phyloP scores from a whole-genome alignment of 1,139 yeast species.

The Nematodospora anomalae region DNA sequence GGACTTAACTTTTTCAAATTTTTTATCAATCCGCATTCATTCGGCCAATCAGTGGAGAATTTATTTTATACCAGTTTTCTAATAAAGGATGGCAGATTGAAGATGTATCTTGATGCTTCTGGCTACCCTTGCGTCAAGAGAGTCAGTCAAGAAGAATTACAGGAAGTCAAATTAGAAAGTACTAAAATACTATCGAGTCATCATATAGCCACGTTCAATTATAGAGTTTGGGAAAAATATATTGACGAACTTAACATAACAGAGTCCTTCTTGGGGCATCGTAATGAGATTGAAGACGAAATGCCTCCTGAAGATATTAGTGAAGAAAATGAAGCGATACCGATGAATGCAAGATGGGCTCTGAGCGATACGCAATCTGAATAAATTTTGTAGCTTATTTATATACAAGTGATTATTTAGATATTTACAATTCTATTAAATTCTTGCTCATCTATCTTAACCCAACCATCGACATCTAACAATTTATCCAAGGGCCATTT shows the following conservation, averaged over 20 bases:
- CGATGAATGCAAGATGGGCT: neutral
- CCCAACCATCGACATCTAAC: constrained; percentile 53
- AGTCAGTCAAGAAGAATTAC: constrained; percentile 18
- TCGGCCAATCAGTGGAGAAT: constrained; percentile 79
- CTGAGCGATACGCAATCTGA: constrained; percentile 1
- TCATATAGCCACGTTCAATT: constrained; percentile 69
- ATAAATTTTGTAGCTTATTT: neutral
- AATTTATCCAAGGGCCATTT: constrained; percentile 73
- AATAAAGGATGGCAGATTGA: constrained; percentile 67
- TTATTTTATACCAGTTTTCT: constrained; percentile 80
- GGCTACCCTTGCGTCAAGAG: constrained; percentile 37
- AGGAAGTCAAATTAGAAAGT: constrained; percentile 11
- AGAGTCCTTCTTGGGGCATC: constrained; percentile 52
- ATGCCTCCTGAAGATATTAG: constrained; percentile 22
- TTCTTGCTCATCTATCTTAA: constrained; percentile 18
- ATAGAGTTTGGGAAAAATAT: constrained; percentile 60
- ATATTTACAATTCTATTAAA: constrained; percentile 14
- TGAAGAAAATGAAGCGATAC: constrained; percentile 2
- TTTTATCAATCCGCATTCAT: constrained; percentile 73
- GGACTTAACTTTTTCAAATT: constrained; percentile 63
- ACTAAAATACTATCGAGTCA: constrained; percentile 24
- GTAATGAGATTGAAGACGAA: constrained; percentile 35
- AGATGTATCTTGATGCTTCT: constrained; percentile 46
- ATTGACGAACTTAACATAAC: constrained; percentile 52
- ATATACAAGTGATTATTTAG: constrained; percentile 9